Evolutionary conservation across 2,329 filamentous ascomycete genomes (phyloP).

Genomic region (Ascochyta pisi): DNA sequence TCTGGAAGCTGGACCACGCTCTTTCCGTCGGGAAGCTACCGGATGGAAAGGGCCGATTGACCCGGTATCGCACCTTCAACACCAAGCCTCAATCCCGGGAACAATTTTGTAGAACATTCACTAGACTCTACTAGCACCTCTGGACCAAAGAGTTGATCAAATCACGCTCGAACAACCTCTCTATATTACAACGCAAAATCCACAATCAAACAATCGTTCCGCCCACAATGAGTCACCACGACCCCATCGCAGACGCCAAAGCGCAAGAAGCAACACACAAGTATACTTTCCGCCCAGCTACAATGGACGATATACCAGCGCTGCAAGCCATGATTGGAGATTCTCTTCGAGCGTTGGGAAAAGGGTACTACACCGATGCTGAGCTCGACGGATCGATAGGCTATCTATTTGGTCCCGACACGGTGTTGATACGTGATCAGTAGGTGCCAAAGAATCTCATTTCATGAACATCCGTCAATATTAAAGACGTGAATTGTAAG

Average conservation of each 20-base stretch:
- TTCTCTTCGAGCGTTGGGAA: constrained; percentile 38
- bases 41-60: constrained; percentile 10
- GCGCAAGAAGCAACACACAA: constrained; percentile 44
- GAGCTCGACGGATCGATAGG: constrained; percentile 48
- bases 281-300: constrained; percentile 40
- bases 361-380: constrained; percentile 38
- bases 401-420: constrained; percentile 46
- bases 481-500: neutral
- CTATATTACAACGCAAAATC: too few species aligned
- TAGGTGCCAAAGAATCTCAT: constrained; percentile 8
- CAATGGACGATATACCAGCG: constrained; percentile 38
- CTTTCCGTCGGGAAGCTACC: constrained; percentile 13
- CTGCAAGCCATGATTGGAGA: constrained; percentile 39
- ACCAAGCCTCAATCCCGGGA: neutral
- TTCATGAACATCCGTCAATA: neutral
- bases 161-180: too few species aligned
- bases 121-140: too few species aligned
- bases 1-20: neutral
- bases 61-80: constrained; percentile 12
- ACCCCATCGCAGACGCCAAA: constrained; percentile 41
- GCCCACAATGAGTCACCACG: constrained; percentile 5
- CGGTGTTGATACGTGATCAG: constrained; percentile 41
- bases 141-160: too few species aligned
- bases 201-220: too few species aligned
- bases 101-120: too few species aligned